phyloP scores from a whole-genome alignment of 768 basidiomycete species.

The Trametes cubensis region DNA sequence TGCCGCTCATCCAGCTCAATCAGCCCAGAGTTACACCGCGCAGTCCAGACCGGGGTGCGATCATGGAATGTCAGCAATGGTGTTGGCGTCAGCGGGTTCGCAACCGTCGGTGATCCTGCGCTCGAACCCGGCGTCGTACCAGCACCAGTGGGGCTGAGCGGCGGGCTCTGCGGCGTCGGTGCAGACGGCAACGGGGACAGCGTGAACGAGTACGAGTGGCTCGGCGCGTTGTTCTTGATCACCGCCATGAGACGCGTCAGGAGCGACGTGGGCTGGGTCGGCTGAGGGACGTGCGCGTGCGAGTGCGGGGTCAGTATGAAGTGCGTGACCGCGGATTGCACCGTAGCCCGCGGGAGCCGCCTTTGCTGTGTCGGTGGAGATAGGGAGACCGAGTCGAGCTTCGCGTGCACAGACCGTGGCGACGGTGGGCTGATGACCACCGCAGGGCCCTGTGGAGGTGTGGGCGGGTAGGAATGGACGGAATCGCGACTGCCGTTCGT shows the following conservation, averaged over 20 bases:
- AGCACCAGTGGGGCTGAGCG: constrained; percentile 23
- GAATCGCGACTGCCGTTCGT: constrained; percentile 29
- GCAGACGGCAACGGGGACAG: constrained; percentile 40
- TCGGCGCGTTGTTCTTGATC: constrained; percentile 42
- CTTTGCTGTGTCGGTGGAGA: constrained; percentile 7
- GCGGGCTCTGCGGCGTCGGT: constrained; percentile 28
- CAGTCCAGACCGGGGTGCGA: constrained; percentile 65
- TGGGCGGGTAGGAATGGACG: constrained; percentile 42
- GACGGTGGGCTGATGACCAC: constrained; percentile 34
- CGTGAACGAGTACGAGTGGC: constrained; percentile 65
- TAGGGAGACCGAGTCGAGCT: constrained; percentile 33
- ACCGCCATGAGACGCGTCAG: constrained; percentile 35
- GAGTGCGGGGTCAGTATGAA: constrained; percentile 40
- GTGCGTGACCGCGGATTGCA: constrained; percentile 26
- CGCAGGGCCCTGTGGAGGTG: constrained; percentile 34
- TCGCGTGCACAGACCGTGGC: constrained; percentile 33
- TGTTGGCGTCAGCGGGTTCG: constrained; percentile 36
- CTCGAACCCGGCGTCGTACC: constrained; percentile 9
- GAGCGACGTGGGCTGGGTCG: constrained; percentile 23
- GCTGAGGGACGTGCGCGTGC: constrained; percentile 26
- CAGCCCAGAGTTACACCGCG: constrained; percentile 59
- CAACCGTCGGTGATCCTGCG: constrained; percentile 12
- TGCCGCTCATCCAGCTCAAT: constrained; percentile 65
- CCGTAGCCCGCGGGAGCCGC: constrained; percentile 5
- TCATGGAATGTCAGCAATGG: constrained; percentile 72